Evolutionary conservation across 306 rosid species (phyloP).

Genomic region (Argentina anserina): DNA sequence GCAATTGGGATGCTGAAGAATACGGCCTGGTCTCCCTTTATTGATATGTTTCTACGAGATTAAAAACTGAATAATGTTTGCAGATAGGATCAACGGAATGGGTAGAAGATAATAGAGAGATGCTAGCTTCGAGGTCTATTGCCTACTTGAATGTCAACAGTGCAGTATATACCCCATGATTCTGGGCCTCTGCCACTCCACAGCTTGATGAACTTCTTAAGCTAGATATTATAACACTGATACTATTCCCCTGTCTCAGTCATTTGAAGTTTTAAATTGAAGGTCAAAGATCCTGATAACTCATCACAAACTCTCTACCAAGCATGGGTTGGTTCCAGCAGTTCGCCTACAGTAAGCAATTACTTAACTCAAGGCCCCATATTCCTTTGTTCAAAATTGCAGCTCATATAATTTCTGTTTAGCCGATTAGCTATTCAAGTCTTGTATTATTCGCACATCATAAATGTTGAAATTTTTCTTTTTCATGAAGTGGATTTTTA

Average conservation of each 20-base stretch:
- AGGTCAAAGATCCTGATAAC: slow-evolving; percentile 73
- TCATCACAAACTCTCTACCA: slow-evolving; percentile 58
- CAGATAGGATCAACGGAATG: slow-evolving; percentile 81
- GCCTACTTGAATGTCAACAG: slow-evolving; percentile 71
- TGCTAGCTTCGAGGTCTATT: slow-evolving; percentile 63
- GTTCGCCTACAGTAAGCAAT: slow-evolving; percentile 44
- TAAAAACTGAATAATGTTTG: slow-evolving; percentile 14
- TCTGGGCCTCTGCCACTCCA: slow-evolving; percentile 57
- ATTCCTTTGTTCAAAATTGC: background rate
- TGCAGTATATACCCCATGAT: slow-evolving; percentile 50
- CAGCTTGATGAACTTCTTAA: slow-evolving; percentile 69
- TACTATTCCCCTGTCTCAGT: background rate
- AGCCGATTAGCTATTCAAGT: background rate
- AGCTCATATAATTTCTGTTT: background rate
- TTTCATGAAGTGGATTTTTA: background rate
- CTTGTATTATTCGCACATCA: background rate
- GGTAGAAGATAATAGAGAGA: slow-evolving; percentile 74
- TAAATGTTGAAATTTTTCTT: background rate
- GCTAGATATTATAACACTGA: background rate
- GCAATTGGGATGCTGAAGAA: slow-evolving; percentile 89
- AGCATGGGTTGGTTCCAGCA: slow-evolving; percentile 48
- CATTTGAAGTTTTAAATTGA: slow-evolving; percentile 14
- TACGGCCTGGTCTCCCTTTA: slow-evolving; percentile 53
- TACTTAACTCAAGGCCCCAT: background rate
- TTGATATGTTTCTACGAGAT: background rate